Evolutionary conservation across 164 flowering plant genomes (phyloP).

Genomic region (Magnolia kwangsiensis): DNA sequence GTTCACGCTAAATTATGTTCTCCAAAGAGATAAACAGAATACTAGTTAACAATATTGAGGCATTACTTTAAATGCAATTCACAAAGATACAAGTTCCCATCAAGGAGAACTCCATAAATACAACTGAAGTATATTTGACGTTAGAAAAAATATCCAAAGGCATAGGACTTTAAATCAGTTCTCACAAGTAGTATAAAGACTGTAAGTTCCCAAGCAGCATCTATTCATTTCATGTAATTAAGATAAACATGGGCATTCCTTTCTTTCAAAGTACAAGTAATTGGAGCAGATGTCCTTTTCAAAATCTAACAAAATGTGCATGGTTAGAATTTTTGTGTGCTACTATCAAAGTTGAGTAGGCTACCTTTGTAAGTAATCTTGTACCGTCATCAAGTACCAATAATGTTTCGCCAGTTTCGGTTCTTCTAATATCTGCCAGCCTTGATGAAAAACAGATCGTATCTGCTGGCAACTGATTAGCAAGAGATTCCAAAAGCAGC

Average conservation of each 20-base stretch:
- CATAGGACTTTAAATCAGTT: neutral
- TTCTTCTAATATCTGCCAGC: constrained; percentile 44
- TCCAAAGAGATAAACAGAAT: too few relatives aligned
- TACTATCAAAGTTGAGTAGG: neutral
- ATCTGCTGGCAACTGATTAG: constrained; percentile 57
- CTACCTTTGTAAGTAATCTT: constrained; percentile 61
- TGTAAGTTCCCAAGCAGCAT: neutral
- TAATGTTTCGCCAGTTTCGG: constrained; percentile 38
- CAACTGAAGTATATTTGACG: neutral
- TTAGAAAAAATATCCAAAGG: neutral
- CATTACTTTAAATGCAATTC: too few relatives aligned
- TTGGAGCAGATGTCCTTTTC: neutral
- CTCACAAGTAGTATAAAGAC: neutral
- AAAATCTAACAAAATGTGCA: neutral
- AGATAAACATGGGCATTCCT: neutral
- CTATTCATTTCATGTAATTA: neutral
- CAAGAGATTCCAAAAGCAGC: constrained; percentile 70
- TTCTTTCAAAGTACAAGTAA: too few relatives aligned
- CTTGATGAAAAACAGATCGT: constrained; percentile 63
- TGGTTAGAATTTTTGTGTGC: neutral
- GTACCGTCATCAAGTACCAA: constrained; percentile 64
- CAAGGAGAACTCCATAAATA: neutral
- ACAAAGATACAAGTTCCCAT: neutral
- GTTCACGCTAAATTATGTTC: too few relatives aligned
- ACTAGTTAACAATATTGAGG: too few relatives aligned